Evolutionary conservation across 176 grass and related monocot genomes (phyloP).

Genomic region (Carex kokanica): DNA sequence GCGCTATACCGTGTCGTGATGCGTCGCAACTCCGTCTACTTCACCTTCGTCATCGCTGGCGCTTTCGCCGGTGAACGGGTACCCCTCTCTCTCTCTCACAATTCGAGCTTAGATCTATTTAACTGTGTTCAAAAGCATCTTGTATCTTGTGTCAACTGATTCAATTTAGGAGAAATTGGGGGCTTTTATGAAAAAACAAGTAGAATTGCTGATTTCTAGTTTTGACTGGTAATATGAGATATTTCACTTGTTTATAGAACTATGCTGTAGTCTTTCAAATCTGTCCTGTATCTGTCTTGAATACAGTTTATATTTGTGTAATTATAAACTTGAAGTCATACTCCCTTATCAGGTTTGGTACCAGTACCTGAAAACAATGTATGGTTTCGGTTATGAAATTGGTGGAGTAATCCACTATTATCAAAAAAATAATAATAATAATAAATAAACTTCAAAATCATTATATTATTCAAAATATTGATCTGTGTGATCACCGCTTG

Average conservation of each 20-base stretch:
- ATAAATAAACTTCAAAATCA: too few species aligned
- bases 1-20: constrained; percentile 71
- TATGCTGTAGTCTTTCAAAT: background rate
- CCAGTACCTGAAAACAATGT: too few species aligned
- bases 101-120: background rate
- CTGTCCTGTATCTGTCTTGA: background rate
- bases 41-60: constrained; percentile 81
- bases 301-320: background rate
- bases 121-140: background rate
- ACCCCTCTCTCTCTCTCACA: background rate
- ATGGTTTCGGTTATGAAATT: too few species aligned
- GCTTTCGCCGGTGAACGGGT: constrained; percentile 86
- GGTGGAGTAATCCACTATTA: too few species aligned
- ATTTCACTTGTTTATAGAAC: background rate
- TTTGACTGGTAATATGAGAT: background rate
- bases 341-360: too few species aligned
- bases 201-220: background rate
- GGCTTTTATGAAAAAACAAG: background rate
- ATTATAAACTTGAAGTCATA: too few species aligned
- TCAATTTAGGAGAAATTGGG: background rate
- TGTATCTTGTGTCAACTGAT: background rate
- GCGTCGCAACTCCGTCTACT: constrained; percentile 87
- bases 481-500: background rate
- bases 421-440: too few species aligned
- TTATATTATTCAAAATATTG: too few species aligned